phyloP scores from a whole-genome alignment of 768 basidiomycete species.

The Russula sp. region DNA sequence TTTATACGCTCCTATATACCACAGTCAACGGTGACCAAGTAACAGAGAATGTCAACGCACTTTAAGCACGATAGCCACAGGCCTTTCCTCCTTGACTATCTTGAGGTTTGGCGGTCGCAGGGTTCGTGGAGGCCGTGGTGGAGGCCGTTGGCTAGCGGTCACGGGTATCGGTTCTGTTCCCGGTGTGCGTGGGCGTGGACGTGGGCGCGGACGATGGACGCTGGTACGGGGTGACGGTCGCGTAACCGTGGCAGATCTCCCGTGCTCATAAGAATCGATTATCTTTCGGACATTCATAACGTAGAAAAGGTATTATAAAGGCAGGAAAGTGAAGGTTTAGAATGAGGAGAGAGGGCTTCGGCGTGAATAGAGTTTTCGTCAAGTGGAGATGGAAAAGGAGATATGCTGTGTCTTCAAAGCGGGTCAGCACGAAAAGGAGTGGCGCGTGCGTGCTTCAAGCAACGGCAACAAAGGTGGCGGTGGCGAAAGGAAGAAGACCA shows the following conservation, averaged over 20 bases:
- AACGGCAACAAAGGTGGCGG: slow-evolving; percentile 5
- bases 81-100: slow-evolving; percentile 16
- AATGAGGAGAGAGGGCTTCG: not conserved
- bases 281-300: slow-evolving; percentile 24
- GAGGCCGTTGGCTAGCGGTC: not conserved
- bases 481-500: not conserved
- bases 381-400: not conserved
- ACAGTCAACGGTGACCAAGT: not conserved
- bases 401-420: not conserved
- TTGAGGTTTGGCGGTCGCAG: slow-evolving; percentile 16
- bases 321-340: not conserved
- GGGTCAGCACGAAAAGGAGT: slow-evolving; percentile 6
- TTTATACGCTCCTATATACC: slow-evolving; percentile 15
- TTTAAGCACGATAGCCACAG: slow-evolving; percentile 8
- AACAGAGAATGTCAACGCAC: slow-evolving; percentile 1
- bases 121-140: slow-evolving; percentile 10
- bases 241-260: not conserved
- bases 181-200: not conserved
- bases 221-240: not conserved
- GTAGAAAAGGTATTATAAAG: slow-evolving; percentile 10
- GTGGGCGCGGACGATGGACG: not conserved
- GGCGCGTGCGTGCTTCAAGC: slow-evolving; percentile 14
- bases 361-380: not conserved
- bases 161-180: not conserved
- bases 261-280: slow-evolving; percentile 23